phyloP scores from a whole-genome alignment of 2,329 filamentous ascomycete species.

The Corinectria fuckeliana region DNA sequence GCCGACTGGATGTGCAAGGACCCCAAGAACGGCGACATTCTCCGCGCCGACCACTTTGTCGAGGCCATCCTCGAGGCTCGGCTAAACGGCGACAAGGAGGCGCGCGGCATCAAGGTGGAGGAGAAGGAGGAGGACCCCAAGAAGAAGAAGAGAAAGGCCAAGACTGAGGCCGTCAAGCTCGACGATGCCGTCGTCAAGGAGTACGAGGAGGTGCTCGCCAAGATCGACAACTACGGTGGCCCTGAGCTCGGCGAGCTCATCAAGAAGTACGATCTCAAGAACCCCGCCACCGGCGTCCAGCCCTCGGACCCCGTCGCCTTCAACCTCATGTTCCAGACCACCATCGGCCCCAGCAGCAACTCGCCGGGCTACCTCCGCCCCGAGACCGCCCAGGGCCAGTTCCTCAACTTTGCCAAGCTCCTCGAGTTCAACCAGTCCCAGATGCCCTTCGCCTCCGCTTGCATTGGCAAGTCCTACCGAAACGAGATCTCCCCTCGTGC shows the following conservation, averaged over 20 bases:
- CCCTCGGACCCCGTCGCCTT: slow-evolving; percentile 85
- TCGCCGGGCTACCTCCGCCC: slow-evolving; percentile 85
- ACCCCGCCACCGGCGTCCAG: slow-evolving; percentile 79
- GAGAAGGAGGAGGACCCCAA: slow-evolving; percentile 74
- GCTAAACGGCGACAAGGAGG: slow-evolving; percentile 90
- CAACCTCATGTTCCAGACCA: slow-evolving; percentile 98
- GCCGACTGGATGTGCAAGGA: slow-evolving; percentile 99
- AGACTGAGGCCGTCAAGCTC: slow-evolving; percentile 79
- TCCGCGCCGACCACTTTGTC: slow-evolving; percentile 94
- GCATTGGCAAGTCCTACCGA: slow-evolving; percentile 96
- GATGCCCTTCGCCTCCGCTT: slow-evolving; percentile 97
- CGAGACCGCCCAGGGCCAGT: slow-evolving; percentile 97
- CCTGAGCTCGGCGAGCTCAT: slow-evolving; percentile 87
- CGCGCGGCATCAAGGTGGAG: slow-evolving; percentile 81
- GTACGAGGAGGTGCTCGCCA: slow-evolving; percentile 89
- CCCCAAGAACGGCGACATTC: slow-evolving; percentile 94
- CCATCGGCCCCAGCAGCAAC: slow-evolving; percentile 91
- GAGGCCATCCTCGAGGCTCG: slow-evolving; percentile 90
- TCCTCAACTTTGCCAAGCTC: slow-evolving; percentile 95
- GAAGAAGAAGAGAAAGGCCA: slow-evolving; percentile 92
- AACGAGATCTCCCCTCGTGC: slow-evolving; percentile 96
- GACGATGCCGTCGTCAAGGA: slow-evolving; percentile 86
- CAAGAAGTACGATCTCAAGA: slow-evolving; percentile 88
- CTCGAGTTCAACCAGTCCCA: slow-evolving; percentile 93
- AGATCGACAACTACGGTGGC: slow-evolving; percentile 94